Evolutionary conservation across 768 basidiomycete species (phyloP).

Genomic region (Gloeophyllum trabeum): DNA sequence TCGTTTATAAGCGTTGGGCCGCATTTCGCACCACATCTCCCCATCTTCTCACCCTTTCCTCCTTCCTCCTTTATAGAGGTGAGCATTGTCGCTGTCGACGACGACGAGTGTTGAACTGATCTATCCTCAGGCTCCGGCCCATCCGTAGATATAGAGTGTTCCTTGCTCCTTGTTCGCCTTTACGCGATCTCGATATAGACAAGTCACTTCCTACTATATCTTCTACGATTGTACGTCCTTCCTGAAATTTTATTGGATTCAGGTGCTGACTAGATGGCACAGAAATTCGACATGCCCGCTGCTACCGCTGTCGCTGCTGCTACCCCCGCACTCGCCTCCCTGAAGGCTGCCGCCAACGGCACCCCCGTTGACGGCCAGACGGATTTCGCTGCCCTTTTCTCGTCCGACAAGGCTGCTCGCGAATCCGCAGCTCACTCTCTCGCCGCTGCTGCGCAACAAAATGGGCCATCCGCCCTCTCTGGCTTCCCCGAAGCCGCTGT

Average conservation of each 20-base stretch:
- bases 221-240: slow-evolving; percentile 28
- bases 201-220: slow-evolving; percentile 21
- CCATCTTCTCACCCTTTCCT: slow-evolving; percentile 23
- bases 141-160: slow-evolving; percentile 50
- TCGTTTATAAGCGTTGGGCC: not conserved
- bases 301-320: slow-evolving; percentile 53
- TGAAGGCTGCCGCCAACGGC: slow-evolving; percentile 43
- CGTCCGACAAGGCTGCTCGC: slow-evolving; percentile 76
- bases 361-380: slow-evolving; percentile 48
- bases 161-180: slow-evolving; percentile 45
- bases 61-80: slow-evolving; percentile 19
- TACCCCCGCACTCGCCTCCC: slow-evolving; percentile 51
- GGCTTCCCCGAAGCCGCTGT: slow-evolving; percentile 64
- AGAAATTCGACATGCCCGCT: slow-evolving; percentile 72
- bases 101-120: no score
- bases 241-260: slow-evolving; percentile 1
- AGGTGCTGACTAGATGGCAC: not conserved
- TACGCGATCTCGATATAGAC: slow-evolving; percentile 28
- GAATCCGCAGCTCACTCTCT: slow-evolving; percentile 59
- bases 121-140: slow-evolving; percentile 1
- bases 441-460: slow-evolving; percentile 69
- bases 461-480: slow-evolving; percentile 64
- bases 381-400: slow-evolving; percentile 70
- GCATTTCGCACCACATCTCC: slow-evolving; percentile 3
- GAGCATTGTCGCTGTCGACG: slow-evolving; percentile 2